Evolutionary conservation across 495 filamentous ascomycete species (phyloP), one percentile per base, ranked within the genome.

Genomic region (Aspergillus avenaceus): DNA sequence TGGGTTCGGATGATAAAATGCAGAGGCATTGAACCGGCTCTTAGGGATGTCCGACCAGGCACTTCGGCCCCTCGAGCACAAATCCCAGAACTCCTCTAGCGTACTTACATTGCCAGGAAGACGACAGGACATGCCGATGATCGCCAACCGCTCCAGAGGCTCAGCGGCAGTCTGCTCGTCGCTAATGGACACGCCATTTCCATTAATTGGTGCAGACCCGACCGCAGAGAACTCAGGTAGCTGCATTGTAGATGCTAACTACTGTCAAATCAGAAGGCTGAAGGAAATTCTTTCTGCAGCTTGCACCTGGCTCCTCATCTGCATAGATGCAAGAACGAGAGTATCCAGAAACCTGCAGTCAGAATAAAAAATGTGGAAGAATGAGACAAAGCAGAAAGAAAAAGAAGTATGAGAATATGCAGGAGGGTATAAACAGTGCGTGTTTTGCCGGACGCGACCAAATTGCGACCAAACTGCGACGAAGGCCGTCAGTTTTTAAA

Each of bases 61-160:
- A 45, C 61, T 64, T 40, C 56, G 58, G 4, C 50, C 62, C 41
- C 60, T 49, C 5, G 59, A 59, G 41, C 62, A 67, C 4, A 84
- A 58, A 16, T 82, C 72, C 79, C 80, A 84, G 49, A 84, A 78
- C 40, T 78, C 71, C 22, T 78, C 76, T 11, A 76, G 69, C 12
- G 66, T 80, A 13, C 72, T 64, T 16, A 79, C 79, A 44, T 76
- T 62, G 12, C 72, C 73, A 9, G 75, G 73, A 12, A 79, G 61
- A 14, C 74, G 64, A 43, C 75, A 75, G 16, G 76, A 58, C 60
- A 76, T 69, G 8, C 75, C 76, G 14, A 80, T 64, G 12, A 80
- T 63, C 22, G 75, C 76, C 36, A 75, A 53, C 12, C 63, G 59
- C 29, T 67, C 56, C 1, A 60, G 55, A 22, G 41, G 28, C 8